Evolutionary conservation across 2,329 filamentous ascomycete species (phyloP), one percentile per base, ranked within the genome.

Genomic region (Biscogniauxia marginata): DNA sequence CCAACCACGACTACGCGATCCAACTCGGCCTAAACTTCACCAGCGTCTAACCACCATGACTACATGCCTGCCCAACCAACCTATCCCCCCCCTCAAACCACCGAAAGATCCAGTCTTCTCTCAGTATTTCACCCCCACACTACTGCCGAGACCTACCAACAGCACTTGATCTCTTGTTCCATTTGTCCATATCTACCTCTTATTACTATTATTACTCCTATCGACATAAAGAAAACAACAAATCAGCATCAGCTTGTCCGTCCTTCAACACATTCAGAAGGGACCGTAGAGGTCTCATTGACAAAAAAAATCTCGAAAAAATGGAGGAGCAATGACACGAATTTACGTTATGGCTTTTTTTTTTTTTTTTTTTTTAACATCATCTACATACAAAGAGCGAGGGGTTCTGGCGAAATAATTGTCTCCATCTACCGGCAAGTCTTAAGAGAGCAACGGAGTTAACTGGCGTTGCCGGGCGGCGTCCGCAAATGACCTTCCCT

Each of bases 111-210:
- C 56, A 66, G 64, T 66, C 60, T 65, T 63, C 59, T 54, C 30
- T 52, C 56, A 61, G 49, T 47, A 20, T 24, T 51, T 39, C 55
- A 52, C 25, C 23, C 20, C 55, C 49, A 6, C n/a, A 50, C 30
- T 30, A 23, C 49, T 19, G 34, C 24, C 44, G 51, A 21, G 55
- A 52, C 50, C 25, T 54, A 22, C 23, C 52, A 39, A 49, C 43
- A 47, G 23, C 50, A 51, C 45, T 23, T 53, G 16, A 21, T 22
- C 22, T n/a, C 53, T 9, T 39, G 50, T 68, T 67, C 59, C 62
- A 62, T 69, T 67, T 68, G 65, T 68, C 54, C 48, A 65, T 62
- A 65, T 53, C 46, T 22, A 24, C 18, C n/a, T n/a, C n/a, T n/a
- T 34, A 50, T 3, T 7, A 50, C 25, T 16, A 50, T 21, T 50